Percentiles rank a stretch among this genome's conserved stretches.
Conservation (phyloP, 1,284 basidiomycete species). For the Cerrena zonata region DNA sequence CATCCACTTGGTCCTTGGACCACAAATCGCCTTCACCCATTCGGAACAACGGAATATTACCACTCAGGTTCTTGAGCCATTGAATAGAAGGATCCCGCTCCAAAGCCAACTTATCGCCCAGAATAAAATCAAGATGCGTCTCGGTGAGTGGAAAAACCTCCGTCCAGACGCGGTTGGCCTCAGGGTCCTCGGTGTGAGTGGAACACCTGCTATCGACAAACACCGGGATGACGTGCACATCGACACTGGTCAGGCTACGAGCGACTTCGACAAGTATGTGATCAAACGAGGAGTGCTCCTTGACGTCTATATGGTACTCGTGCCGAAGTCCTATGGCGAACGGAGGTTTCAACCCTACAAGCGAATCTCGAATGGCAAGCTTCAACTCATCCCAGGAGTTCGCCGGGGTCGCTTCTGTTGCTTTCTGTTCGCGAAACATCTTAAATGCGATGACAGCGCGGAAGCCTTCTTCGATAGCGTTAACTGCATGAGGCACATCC, state of each 20-base stretch:
- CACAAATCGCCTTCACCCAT: slow-evolving; percentile 1
- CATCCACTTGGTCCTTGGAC: slow-evolving; percentile 14
- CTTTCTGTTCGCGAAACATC: slow-evolving; percentile 16
- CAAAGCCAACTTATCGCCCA: slow-evolving; percentile 1
- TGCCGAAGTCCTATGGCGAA: slow-evolving; percentile 24
- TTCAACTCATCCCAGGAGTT: neutral
- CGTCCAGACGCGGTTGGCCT: slow-evolving; percentile 6
- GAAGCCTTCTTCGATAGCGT: slow-evolving; percentile 15
- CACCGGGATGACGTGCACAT: slow-evolving; percentile 25
- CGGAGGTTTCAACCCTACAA: too few relatives aligned
- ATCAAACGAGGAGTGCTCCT: slow-evolving; percentile 23
- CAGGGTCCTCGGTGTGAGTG: slow-evolving; percentile 1
- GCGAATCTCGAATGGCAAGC: neutral
- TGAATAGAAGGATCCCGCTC: neutral
- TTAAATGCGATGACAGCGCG: slow-evolving; percentile 31
- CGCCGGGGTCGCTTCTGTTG: neutral
- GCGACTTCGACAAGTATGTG: slow-evolving; percentile 18
- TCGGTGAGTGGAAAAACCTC: slow-evolving; percentile 23
- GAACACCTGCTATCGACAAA: slow-evolving; percentile 6
- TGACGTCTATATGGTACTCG: slow-evolving; percentile 23
- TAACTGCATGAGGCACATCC: slow-evolving; percentile 31
- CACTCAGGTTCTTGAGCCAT: slow-evolving; percentile 14
- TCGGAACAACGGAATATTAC: slow-evolving; percentile 13
- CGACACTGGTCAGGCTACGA: slow-evolving; percentile 7
- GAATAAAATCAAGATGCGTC: slow-evolving; percentile 21